Evolutionary conservation across 2,329 filamentous ascomycete species (phyloP).

Genomic region (Colletotrichum paranaense): DNA sequence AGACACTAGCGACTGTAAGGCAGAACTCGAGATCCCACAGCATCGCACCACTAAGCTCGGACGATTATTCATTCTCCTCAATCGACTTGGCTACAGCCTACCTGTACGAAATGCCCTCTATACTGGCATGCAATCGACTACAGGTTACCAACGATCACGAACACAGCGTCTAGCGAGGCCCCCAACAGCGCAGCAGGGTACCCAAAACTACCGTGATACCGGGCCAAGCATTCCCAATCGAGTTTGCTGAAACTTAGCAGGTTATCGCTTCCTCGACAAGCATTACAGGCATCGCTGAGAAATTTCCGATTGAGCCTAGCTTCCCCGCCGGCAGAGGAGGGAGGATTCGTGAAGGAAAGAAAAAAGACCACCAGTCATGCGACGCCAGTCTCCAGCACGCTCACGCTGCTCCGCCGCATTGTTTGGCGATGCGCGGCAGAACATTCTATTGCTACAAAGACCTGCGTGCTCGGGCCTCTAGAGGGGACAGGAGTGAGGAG

Average conservation of each 20-base stretch:
- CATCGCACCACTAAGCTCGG: not conserved
- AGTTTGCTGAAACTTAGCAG: conserved; percentile 29
- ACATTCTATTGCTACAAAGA: not conserved
- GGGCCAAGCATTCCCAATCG: conserved; percentile 33
- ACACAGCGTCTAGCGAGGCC: not conserved
- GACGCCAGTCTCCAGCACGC: not conserved
- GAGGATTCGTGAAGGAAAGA: not conserved
- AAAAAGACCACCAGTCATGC: conserved; percentile 19
- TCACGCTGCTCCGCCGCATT: conserved; percentile 21
- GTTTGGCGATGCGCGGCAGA: conserved; percentile 21
- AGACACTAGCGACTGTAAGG: not conserved
- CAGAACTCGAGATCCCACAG: not conserved
- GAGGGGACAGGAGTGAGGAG: not conserved
- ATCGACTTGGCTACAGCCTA: not conserved
- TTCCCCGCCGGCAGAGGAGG: conserved; percentile 8
- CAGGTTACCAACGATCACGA: not conserved
- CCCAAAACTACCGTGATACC: conserved; percentile 29
- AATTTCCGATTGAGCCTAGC: conserved; percentile 22
- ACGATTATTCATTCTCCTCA: not conserved
- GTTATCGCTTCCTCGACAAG: conserved; percentile 29
- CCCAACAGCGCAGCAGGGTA: not conserved
- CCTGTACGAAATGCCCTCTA: not conserved
- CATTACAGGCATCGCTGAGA: conserved; percentile 28
- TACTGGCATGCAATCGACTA: not conserved
- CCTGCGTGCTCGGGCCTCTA: conserved; percentile 18